Evolutionary conservation across 345 rosid genomes (phyloP).

Genomic region (Sonneratia caseolaris): DNA sequence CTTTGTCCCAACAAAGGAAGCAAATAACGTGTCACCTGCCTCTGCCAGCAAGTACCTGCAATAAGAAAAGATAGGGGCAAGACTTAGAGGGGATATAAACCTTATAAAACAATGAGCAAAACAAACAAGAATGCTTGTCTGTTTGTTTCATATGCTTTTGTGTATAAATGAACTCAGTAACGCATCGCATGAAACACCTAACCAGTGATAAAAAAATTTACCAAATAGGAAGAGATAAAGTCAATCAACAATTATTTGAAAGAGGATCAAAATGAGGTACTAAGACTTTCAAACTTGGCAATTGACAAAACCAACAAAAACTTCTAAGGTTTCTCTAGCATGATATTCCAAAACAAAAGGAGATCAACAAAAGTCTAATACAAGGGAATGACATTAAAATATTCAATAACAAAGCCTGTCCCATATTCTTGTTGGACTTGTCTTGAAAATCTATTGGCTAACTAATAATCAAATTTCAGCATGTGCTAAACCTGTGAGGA

Average conservation of each 20-base stretch:
- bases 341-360: not conserved
- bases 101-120: not conserved
- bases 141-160: not conserved
- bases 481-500: constrained; percentile 60
- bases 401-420: not conserved
- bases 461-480: not conserved
- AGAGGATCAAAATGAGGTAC: not conserved
- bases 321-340: not conserved
- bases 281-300: not conserved
- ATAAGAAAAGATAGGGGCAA: constrained; percentile 1
- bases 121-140: not conserved
- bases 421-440: not conserved
- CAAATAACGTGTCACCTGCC: constrained; percentile 92
- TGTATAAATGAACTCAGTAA: not conserved
- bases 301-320: not conserved
- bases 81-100: not conserved
- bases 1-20: constrained; percentile 91
- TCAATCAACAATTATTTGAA: not conserved
- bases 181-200: not conserved
- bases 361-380: not conserved
- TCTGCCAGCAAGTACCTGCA: constrained; percentile 84
- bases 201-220: not conserved
- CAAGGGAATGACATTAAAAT: not conserved
- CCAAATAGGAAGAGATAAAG: not conserved
- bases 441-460: not conserved